A percentile compares a stretch with the other conserved stretches of the same genome.
phyloP scores from a whole-genome alignment of 768 basidiomycete genomes.

The Collybia mongolica region DNA sequence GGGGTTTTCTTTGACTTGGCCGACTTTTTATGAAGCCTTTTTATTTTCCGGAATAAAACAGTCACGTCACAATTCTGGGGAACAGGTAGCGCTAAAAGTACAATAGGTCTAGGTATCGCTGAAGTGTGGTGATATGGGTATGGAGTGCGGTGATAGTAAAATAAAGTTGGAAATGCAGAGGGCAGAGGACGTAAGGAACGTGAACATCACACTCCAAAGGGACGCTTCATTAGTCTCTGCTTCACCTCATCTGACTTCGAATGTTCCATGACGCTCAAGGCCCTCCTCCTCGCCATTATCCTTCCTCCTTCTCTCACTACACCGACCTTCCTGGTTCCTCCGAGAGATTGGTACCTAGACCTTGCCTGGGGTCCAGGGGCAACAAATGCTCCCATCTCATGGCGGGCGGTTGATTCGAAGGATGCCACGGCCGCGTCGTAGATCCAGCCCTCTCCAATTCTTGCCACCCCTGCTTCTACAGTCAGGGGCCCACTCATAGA shows the following conservation, averaged over 20 bases:
- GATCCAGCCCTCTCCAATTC: slow-evolving; percentile 39
- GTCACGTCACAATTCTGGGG: no score
- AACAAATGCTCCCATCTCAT: not conserved
- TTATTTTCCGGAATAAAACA: not conserved
- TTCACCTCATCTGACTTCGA: not conserved
- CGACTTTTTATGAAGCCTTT: slow-evolving; percentile 1
- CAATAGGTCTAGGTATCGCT: no score
- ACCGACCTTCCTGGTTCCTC: slow-evolving; percentile 3
- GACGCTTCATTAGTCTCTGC: slow-evolving; percentile 14
- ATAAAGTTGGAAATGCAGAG: not conserved
- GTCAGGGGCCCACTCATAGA: slow-evolving; percentile 35
- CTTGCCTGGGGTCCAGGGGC: not conserved
- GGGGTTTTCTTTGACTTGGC: slow-evolving; percentile 9
- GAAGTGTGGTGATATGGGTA: no score
- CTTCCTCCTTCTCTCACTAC: not conserved
- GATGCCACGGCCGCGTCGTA: slow-evolving; percentile 51
- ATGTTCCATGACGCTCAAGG: slow-evolving; percentile 16
- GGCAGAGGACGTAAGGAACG: not conserved
- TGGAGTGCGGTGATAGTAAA: no score
- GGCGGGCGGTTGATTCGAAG: slow-evolving; percentile 24
- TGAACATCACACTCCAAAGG: slow-evolving; percentile 6
- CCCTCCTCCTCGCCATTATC: slow-evolving; percentile 11
- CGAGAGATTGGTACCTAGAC: slow-evolving; percentile 5
- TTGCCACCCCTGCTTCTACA: slow-evolving; percentile 7
- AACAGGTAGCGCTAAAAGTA: no score